Evolutionary conservation across 2,329 filamentous ascomycete species (phyloP), one percentile per base, ranked within the genome.

Genomic region (Ascocoryne sarcoides): DNA sequence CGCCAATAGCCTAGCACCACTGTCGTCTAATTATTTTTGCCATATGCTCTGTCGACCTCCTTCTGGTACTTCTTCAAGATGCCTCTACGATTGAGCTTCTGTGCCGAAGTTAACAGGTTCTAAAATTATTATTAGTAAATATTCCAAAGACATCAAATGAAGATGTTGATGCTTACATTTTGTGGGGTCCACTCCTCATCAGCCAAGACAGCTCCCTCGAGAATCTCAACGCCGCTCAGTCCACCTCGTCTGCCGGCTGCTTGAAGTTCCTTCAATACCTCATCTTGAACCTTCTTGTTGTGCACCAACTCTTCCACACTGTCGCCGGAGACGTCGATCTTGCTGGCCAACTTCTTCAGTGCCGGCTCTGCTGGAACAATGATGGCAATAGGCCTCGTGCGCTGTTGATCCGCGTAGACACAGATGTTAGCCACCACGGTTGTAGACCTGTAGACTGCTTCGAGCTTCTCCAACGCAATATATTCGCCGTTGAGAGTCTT

Each of bases 401-500:
- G 87, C 76, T 47, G 80, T 4, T 74, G 51, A 75, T 66, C 36
- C 85, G 85, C 89, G 58, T 92, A 83, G 37, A 94, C 73, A 70
- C 90, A 92, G 59, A 95, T 78, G 66, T 94, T 94, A 46, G 75
- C 74, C 14, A 94, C 85, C 10, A 82, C 74, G 12, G 76, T 70
- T 10, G 75, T 76, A 29, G 84, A 81, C 46, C 89, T 82, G 68
- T 95, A 95, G 39, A 94, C 72, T 2, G 88, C 83, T 68, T 95
- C 89, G 42, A 95, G 78, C 71, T 89, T 95, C 68, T 96, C 90
- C 5, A 96, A 75, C 16, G 90, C 90, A 62, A 96, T 92, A 65
- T 96, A 96, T 70, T 96, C 90, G 51, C 90, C 90, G 46, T 88
- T 87, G 49, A 87, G 75, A 46, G 92, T 89, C 78, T 96, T 96